These are phyloP conservation scores for Trypanosoma theileri DNA, from an alignment of 208 protist species.

Conservation along the genomic window DNA sequence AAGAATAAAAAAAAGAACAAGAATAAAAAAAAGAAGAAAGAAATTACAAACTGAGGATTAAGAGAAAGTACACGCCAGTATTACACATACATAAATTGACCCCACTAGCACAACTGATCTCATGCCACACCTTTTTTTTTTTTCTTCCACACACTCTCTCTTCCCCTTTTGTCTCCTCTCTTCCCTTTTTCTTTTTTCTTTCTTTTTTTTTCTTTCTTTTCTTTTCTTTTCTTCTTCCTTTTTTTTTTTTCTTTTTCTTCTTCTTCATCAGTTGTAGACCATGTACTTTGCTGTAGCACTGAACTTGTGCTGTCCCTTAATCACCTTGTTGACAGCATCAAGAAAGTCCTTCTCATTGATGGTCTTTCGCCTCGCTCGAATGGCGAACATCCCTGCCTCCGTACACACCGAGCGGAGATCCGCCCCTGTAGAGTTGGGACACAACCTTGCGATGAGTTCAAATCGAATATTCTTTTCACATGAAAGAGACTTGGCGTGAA, in stretches of 20 bases:
- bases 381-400: slow-evolving; percentile 99
- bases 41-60: too few species aligned
- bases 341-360: slow-evolving; percentile 99
- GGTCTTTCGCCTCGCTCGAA: slow-evolving; percentile 97
- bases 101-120: too few species aligned
- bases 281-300: slow-evolving; percentile 99
- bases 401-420: slow-evolving; percentile 99
- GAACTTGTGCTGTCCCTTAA: slow-evolving; percentile 99
- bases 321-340: slow-evolving; percentile 99
- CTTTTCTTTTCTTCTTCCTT: not conserved
- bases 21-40: not conserved
- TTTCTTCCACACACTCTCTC: too few species aligned
- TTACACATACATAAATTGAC: too few species aligned
- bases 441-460: slow-evolving; percentile 98
- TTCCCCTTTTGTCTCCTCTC: not conserved
- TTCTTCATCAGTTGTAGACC: slow-evolving; percentile 97
- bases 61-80: too few species aligned
- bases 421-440: slow-evolving; percentile 98
- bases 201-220: slow-evolving; percentile 18
- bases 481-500: slow-evolving; percentile 98
- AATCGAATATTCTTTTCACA: slow-evolving; percentile 98
- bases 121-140: too few species aligned
- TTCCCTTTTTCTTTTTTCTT: slow-evolving; percentile 12
- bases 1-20: slow-evolving; percentile 10
- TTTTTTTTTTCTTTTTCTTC: not conserved